phyloP scores from a whole-genome alignment of 306 rosid genomes.

The Dalbergia cultrata region DNA sequence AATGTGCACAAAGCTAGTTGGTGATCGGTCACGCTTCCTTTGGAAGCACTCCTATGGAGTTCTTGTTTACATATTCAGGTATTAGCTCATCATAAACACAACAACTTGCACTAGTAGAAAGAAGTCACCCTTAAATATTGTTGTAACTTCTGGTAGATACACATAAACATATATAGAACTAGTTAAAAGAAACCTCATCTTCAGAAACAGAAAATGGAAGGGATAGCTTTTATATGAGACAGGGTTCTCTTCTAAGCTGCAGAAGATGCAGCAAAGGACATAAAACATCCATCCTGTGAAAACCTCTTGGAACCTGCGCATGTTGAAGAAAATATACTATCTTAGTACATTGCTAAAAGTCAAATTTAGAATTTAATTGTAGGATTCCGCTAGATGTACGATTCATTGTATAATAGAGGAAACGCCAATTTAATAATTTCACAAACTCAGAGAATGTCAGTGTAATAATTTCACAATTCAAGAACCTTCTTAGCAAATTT shows the following conservation, averaged over 20 bases:
- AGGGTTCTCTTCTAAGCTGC: slow-evolving; percentile 62
- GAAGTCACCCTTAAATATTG: slow-evolving; percentile 9
- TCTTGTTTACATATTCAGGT: slow-evolving; percentile 21
- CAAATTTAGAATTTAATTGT: background rate
- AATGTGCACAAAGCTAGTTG: slow-evolving; percentile 20
- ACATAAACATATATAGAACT: background rate
- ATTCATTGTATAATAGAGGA: no score
- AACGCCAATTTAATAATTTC: no score
- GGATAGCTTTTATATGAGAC: slow-evolving; percentile 57
- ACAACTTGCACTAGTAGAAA: slow-evolving; percentile 14
- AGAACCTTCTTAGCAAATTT: no score
- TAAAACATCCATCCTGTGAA: slow-evolving; percentile 86
- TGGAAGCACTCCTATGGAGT: slow-evolving; percentile 1
- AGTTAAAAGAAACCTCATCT: background rate
- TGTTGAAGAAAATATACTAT: background rate
- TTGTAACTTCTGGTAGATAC: slow-evolving; percentile 13
- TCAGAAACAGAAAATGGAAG: slow-evolving; percentile 37
- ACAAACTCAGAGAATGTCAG: no score
- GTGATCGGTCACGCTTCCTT: slow-evolving; percentile 18
- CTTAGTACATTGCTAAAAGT: background rate
- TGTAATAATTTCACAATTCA: no score
- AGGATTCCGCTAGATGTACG: no score
- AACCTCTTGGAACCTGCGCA: slow-evolving; percentile 80
- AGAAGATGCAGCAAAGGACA: slow-evolving; percentile 88
- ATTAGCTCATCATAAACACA: slow-evolving; percentile 29